Conservation (phyloP, 2,329 filamentous ascomycete genomes). For the Lecanicillium sp. region DNA sequence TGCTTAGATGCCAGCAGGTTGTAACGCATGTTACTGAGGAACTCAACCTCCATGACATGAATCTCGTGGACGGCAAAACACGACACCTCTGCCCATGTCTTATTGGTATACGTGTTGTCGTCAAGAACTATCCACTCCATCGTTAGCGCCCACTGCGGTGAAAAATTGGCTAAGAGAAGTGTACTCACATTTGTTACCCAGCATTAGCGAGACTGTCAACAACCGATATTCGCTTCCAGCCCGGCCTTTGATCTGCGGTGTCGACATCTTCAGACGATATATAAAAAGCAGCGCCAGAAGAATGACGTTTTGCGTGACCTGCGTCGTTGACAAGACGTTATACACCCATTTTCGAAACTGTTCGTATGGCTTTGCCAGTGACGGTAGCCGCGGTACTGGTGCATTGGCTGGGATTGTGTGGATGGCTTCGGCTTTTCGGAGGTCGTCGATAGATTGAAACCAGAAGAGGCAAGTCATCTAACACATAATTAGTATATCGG, state of each 20-base stretch:
- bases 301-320: constrained; percentile 94
- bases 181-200: constrained; percentile 85
- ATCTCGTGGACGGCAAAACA: constrained; percentile 91
- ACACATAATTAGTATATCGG: neutral
- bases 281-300: constrained; percentile 85
- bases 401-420: constrained; percentile 29
- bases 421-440: constrained; percentile 64
- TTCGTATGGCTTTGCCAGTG: constrained; percentile 66
- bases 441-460: constrained; percentile 82
- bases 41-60: constrained; percentile 99
- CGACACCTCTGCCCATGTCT: constrained; percentile 98
- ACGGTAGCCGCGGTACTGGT: constrained; percentile 46
- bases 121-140: constrained; percentile 58
- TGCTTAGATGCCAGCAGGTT: constrained; percentile 77
- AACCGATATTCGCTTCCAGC: constrained; percentile 89
- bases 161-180: neutral
- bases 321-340: constrained; percentile 82
- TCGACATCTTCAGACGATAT: constrained; percentile 84
- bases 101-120: constrained; percentile 98
- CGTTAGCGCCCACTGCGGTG: constrained; percentile 17
- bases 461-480: constrained; percentile 95
- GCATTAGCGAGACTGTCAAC: constrained; percentile 90
- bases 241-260: constrained; percentile 81
- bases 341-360: constrained; percentile 93
- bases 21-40: constrained; percentile 96